Evolutionary conservation across 2,329 filamentous ascomycete genomes (phyloP), one percentile per base, ranked within the genome.

Genomic region (Apiospora kogelbergensis): DNA sequence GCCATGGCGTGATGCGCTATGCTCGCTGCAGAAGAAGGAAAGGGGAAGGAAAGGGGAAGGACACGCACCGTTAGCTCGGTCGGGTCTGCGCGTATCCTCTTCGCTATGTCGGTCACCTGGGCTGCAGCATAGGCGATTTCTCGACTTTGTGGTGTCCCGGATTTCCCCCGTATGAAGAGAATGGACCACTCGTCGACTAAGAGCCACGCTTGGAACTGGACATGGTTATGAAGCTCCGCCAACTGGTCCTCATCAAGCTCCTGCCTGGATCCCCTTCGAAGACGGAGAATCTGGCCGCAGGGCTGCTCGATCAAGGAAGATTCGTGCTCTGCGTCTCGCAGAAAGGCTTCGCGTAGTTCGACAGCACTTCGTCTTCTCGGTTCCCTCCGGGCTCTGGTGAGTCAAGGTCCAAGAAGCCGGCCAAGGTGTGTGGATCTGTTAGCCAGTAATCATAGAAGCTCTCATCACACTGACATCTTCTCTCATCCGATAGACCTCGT

Each of bases 1-100:
- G 33, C 41, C 60, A 17, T 20, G 33, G n/a, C 40, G 60, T 10
- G 33, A 42, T 7, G 33, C n/a, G 7, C n/a, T 13, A 33, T 64
- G 60, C 37, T 64, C 33, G 20, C 60, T 64, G 20, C 60, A 64
- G 60, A 64, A 64, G n/a, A 64, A 64, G 2, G 60, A 20, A 37
- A 64, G 33, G 20, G 60, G n/a, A 64, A 64, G 2, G 60, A 20
- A 37, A 64, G 33, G 20, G 60, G 33, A 22, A 64, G 2, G 22
- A 64, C 22, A 11, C 11, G 33, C 13, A 64, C 37, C 30, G 24
- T 17, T 53, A 24, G 24, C 46, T 53, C 24, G 22, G 24, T 17
- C 13, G 46, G 46, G 17, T 53, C 24, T 22, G 20, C 2, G 46
- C 30, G 24, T 6, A 30, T 53, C 13, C 13, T 53, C 2, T 3